Percentiles rank a stretch among this genome's conserved stretches.
phyloP scores from a whole-genome alignment of 1,284 basidiomycete genomes.

The Mycosarcoma maydis region DNA sequence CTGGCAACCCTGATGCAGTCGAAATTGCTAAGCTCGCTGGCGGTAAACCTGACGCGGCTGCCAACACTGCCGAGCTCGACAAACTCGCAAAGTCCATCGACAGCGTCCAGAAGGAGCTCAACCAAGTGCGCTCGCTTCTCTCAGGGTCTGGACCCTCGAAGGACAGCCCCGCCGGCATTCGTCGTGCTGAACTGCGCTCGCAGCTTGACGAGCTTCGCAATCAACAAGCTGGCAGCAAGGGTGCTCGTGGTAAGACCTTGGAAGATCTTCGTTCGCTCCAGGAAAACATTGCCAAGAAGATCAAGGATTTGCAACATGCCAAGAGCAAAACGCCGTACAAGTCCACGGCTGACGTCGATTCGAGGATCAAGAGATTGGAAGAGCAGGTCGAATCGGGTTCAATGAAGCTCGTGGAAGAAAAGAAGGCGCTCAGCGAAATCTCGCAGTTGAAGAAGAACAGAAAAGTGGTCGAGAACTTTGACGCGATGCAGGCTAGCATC shows the following conservation, averaged over 20 bases:
- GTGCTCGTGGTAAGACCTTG: conserved; percentile 77
- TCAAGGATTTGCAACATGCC: conserved; percentile 86
- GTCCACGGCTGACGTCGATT: conserved; percentile 86
- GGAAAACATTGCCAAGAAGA: conserved; percentile 85
- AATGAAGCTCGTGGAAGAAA: conserved; percentile 95
- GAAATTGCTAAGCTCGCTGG: conserved; percentile 62
- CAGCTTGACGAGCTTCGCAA: conserved; percentile 84
- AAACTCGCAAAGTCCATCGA: conserved; percentile 60
- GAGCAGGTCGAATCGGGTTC: conserved; percentile 86
- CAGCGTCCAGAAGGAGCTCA: conserved; percentile 63
- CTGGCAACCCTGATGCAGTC: conserved; percentile 50
- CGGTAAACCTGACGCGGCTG: conserved; percentile 60
- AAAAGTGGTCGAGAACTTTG: conserved; percentile 57
- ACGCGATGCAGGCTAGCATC: conserved; percentile 77
- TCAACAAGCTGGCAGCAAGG: conserved; percentile 84
- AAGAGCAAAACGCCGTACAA: conserved; percentile 86
- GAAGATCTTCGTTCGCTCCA: conserved; percentile 86
- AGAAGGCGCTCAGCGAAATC: conserved; percentile 91
- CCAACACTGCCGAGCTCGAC: conserved; percentile 63
- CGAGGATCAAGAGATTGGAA: conserved; percentile 79
- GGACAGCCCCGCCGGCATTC: conserved; percentile 73
- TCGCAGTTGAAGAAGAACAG: conserved; percentile 71
- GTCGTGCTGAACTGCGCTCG: conserved; percentile 77
- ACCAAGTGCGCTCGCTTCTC: conserved; percentile 77
- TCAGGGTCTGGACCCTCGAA: conserved; percentile 56